phyloP scores from a whole-genome alignment of 2,329 filamentous ascomycete species.

The Fusarium graminum region DNA sequence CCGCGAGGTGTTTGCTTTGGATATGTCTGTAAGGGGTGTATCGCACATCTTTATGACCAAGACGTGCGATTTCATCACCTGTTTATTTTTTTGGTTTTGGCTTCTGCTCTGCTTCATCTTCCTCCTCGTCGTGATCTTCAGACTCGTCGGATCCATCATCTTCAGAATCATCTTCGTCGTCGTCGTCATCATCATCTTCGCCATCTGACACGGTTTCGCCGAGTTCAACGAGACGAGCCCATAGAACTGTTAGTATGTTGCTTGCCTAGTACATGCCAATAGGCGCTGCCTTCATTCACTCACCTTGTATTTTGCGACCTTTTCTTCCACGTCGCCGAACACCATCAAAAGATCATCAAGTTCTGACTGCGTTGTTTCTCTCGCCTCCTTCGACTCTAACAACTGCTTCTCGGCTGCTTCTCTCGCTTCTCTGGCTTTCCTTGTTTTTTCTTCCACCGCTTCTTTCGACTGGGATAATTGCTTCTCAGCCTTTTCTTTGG shows the following conservation, averaged over 20 bases:
- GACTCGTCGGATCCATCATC: slow-evolving; percentile 35
- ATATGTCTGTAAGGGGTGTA: slow-evolving; percentile 51
- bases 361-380: slow-evolving; percentile 75
- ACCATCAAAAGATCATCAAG: slow-evolving; percentile 86
- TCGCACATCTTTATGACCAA: slow-evolving; percentile 26
- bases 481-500: slow-evolving; percentile 65
- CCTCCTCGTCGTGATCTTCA: slow-evolving; percentile 23
- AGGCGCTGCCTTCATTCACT: slow-evolving; percentile 39
- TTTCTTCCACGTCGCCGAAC: slow-evolving; percentile 84
- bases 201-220: slow-evolving; percentile 80
- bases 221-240: slow-evolving; percentile 72
- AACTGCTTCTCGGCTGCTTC: slow-evolving; percentile 58
- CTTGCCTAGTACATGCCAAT: background rate
- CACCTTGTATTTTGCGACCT: slow-evolving; percentile 80
- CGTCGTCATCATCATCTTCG: slow-evolving; percentile 75
- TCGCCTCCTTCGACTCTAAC: slow-evolving; percentile 69
- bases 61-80: slow-evolving; percentile 1
- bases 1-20: slow-evolving; percentile 43
- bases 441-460: slow-evolving; percentile 62
- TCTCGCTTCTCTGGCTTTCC: slow-evolving; percentile 73
- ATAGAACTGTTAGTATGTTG: slow-evolving; percentile 27
- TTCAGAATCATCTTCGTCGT: slow-evolving; percentile 57
- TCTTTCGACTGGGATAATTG: slow-evolving; percentile 64
- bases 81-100: slow-evolving; percentile 9
- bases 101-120: slow-evolving; percentile 14